Percentiles rank a stretch among this genome's conserved stretches.
phyloP scores from a whole-genome alignment of 1,284 basidiomycete species.

The Porodaedalea pini region DNA sequence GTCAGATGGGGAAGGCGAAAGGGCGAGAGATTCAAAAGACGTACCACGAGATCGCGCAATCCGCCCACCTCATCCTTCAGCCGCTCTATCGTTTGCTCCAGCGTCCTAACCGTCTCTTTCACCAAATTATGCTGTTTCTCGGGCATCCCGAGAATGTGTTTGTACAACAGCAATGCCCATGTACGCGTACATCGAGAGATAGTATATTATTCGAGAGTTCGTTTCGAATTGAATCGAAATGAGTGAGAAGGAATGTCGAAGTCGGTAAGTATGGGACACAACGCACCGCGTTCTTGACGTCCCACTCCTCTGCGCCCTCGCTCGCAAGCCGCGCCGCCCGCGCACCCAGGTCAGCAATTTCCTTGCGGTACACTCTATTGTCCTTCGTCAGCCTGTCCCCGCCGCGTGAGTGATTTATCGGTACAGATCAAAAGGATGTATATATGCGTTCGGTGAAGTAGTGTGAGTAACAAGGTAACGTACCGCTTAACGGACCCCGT shows the following conservation, averaged over 20 bases:
- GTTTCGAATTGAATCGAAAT: background rate
- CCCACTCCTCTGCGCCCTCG: constrained; percentile 71
- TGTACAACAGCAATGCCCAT: too few relatives aligned
- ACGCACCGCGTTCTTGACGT: constrained; percentile 77
- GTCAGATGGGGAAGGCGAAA: constrained; percentile 3
- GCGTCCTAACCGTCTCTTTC: constrained; percentile 81
- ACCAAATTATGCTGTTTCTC: constrained; percentile 58
- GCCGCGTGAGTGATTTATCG: constrained; percentile 12
- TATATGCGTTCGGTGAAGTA: background rate
- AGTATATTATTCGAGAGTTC: too few relatives aligned
- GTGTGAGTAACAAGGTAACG: constrained; percentile 21
- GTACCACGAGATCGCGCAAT: constrained; percentile 66
- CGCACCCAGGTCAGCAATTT: constrained; percentile 56
- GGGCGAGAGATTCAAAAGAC: constrained; percentile 36
- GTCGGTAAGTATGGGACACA: background rate
- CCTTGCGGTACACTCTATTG: constrained; percentile 62
- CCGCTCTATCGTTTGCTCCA: constrained; percentile 60
- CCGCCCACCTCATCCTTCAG: constrained; percentile 61
- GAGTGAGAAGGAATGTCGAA: background rate
- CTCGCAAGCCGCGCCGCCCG: constrained; percentile 63
- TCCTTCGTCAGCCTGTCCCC: constrained; percentile 67
- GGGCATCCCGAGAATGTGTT: background rate
- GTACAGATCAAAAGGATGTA: background rate
- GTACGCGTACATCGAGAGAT: background rate
- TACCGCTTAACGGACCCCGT: constrained; percentile 70